These are phyloP conservation scores for Talaromyces sp. DNA, from an alignment of 2,329 filamentous ascomycete species.

Conservation along the genomic window DNA sequence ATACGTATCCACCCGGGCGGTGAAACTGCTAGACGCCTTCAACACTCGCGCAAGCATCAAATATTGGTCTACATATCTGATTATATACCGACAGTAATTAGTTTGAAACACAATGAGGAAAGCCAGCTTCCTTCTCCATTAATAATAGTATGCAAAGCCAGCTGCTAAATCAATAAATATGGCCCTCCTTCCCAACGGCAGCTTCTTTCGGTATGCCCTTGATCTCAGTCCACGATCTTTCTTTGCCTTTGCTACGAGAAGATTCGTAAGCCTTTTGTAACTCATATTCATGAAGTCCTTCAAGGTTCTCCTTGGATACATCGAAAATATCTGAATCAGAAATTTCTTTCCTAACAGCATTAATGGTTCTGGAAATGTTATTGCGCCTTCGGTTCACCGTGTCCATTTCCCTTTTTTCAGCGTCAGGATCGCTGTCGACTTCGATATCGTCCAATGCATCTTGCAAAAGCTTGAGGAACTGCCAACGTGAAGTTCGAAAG, in stretches of 20 bases:
- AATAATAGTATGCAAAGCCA: not conserved
- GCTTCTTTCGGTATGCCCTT: constrained; percentile 61
- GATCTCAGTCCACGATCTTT: constrained; percentile 41
- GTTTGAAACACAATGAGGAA: not conserved
- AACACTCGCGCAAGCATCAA: not conserved
- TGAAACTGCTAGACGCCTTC: constrained; percentile 7
- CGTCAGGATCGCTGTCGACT: constrained; percentile 44
- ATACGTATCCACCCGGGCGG: not conserved
- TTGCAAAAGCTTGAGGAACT: constrained; percentile 69
- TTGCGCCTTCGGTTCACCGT: constrained; percentile 52
- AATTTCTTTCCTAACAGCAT: constrained; percentile 76
- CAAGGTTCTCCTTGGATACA: constrained; percentile 50
- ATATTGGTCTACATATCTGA: not conserved
- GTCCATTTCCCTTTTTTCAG: constrained; percentile 41
- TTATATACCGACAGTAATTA: not conserved
- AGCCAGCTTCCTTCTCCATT: not conserved
- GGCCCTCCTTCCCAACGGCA: constrained; percentile 36
- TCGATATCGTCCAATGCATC: constrained; percentile 56
- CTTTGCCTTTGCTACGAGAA: constrained; percentile 12
- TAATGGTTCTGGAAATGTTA: constrained; percentile 69
- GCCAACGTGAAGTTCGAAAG: constrained; percentile 80
- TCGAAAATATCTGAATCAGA: constrained; percentile 83
- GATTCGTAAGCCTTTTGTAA: constrained; percentile 16
- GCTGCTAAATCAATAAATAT: constrained; percentile 31
- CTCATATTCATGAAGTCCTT: constrained; percentile 8